Evolutionary conservation across 768 basidiomycete genomes (phyloP), one percentile per base, ranked within the genome.

Genomic region (Mycena indigotica): DNA sequence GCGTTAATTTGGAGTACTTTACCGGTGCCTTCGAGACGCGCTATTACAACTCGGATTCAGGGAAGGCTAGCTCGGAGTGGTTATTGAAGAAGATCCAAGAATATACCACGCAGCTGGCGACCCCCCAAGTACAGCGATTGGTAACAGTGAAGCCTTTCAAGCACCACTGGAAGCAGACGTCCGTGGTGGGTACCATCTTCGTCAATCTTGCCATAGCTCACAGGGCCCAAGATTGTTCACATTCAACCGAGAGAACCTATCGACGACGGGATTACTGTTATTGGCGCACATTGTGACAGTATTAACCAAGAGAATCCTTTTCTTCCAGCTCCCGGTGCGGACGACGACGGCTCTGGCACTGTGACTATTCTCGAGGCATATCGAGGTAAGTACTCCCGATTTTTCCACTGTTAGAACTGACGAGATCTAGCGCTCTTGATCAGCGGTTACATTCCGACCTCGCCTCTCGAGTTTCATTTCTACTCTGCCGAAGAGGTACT

Each of bases 321-420:
- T 5, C 57, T 66, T n/a, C 65, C 63, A 3, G 70, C 69, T 5
- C 74, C 73, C 5, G 58, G 62, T 6, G 62, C 62, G 1, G 74
- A 73, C 44, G 74, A 73, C 55, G 71, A 71, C 35, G 75, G 74
- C 8, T 69, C 76, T 41, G 81, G 83, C 45, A 73, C 78, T 1
- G 77, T 83, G 40, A 79, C 77, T 23, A 79, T 84, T n/a, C 70
- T 83, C 16, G 82, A 82, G 65, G 75, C 79, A 5, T 80, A 80
- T 56, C 69, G 81, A 48, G 76, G 73, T n/a, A 63, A 80, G 52
- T 70, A n/a, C 79, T 26, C 28, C 15, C 8, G 21, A 10, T 39
- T 16, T 44, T 26, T 26, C 52, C 52, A 26, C 52, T 19, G 21
- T 39, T 32, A 53, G 26, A 52, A 41, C 23, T 13, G 28, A 35